Conservation (phyloP, 441 rosid genomes). For the Dalechampia spathulata region DNA sequence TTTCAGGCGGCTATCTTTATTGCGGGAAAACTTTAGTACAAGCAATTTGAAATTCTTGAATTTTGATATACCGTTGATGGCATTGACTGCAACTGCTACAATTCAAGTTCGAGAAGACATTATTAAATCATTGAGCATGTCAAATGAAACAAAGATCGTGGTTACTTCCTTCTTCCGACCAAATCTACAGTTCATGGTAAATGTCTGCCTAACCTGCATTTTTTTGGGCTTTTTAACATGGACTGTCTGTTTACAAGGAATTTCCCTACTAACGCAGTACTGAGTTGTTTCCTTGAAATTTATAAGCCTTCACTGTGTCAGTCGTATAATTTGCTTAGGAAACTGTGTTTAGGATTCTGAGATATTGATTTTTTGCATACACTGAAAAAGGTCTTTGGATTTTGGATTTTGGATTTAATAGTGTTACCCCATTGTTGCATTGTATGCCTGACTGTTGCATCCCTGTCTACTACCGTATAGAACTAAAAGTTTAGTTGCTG, state of each 20-base stretch:
- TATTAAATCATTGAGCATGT: constrained; percentile 54
- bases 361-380: no score
- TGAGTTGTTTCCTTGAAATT: neutral
- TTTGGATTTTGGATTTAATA: neutral
- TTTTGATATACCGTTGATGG: constrained; percentile 75
- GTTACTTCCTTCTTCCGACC: constrained; percentile 80
- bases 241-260: no score
- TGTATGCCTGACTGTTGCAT: neutral
- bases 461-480: neutral
- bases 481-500: constrained; percentile 10
- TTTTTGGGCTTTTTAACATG: neutral
- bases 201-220: constrained; percentile 2
- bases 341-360: no score
- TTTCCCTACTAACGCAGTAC: neutral
- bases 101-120: constrained; percentile 67
- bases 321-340: neutral
- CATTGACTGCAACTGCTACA: constrained; percentile 94
- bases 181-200: constrained; percentile 67
- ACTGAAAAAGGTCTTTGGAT: neutral
- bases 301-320: neutral
- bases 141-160: constrained; percentile 63
- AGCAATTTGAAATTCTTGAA: constrained; percentile 46
- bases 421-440: neutral
- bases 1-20: constrained; percentile 57
- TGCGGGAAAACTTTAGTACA: constrained; percentile 61